Percentiles rank a stretch among this genome's conserved stretches.
Evolutionary conservation across 108 stramenopile genomes (phyloP).

Genomic region (Craspedostauros australis): DNA sequence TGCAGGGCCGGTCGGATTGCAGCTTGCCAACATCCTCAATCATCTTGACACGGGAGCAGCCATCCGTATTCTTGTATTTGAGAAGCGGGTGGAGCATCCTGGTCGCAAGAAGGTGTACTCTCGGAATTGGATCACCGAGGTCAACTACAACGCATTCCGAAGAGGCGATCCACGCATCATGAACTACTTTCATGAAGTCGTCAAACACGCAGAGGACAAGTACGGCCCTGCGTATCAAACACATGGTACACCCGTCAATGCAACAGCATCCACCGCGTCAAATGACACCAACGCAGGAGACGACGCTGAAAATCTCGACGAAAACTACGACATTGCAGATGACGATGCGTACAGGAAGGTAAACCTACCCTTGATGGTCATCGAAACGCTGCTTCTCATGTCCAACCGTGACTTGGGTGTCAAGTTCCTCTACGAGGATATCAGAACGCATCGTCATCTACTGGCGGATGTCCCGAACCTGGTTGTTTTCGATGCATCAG

Average conservation of each 20-base stretch:
- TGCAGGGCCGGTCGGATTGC: conserved; percentile 10
- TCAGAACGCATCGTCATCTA: too few relatives aligned
- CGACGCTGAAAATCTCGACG: too few relatives aligned
- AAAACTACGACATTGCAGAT: too few relatives aligned
- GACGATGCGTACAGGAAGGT: background rate
- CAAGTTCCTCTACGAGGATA: conserved; percentile 12
- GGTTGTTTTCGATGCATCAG: conserved; percentile 17
- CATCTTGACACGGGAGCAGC: background rate
- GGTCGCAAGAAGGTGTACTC: background rate
- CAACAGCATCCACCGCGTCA: too few relatives aligned
- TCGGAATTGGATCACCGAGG: background rate
- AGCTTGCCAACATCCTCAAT: conserved; percentile 1
- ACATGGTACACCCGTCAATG: too few relatives aligned
- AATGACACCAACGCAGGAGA: too few relatives aligned
- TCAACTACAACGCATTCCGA: too few relatives aligned
- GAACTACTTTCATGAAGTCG: too few relatives aligned
- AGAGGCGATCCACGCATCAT: too few relatives aligned
- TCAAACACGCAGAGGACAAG: too few relatives aligned
- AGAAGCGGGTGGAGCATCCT: background rate
- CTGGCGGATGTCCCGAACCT: conserved; percentile 4
- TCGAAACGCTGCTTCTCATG: conserved; percentile 9
- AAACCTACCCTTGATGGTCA: conserved; percentile 4
- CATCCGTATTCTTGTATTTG: conserved; percentile 1
- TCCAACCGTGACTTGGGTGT: conserved; percentile 11
- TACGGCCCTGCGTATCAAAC: too few relatives aligned